Evolutionary conservation across 164 flowering plant species (phyloP).

Genomic region (Nymphaea colorata): DNA sequence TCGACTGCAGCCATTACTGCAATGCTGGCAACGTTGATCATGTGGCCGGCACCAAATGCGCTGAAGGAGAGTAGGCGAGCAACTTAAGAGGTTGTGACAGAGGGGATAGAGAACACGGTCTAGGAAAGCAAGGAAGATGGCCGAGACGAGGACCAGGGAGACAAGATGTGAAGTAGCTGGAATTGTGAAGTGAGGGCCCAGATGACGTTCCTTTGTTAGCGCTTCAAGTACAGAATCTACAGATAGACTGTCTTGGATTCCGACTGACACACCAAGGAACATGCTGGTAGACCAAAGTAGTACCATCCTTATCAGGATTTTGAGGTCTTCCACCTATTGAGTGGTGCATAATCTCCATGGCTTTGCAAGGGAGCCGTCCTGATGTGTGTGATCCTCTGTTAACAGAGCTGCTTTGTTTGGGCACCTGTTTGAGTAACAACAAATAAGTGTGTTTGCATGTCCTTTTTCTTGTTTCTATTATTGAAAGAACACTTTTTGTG

Average conservation of each 20-base stretch:
- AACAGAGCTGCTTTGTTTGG: conserved; percentile 43
- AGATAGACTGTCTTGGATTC: conserved; percentile 24
- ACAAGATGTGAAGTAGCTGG: conserved; percentile 49
- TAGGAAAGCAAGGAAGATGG: conserved; percentile 22
- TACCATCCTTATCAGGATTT: conserved; percentile 35
- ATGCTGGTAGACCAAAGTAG: conserved; percentile 48
- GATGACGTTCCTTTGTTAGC: conserved; percentile 48
- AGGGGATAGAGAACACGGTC: conserved; percentile 37
- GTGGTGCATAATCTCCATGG: conserved; percentile 51
- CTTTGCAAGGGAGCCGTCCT: conserved; percentile 20
- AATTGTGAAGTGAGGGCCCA: conserved; percentile 40
- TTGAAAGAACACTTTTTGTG: too few species aligned
- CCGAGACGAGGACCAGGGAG: conserved; percentile 20
- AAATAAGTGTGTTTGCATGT: too few species aligned
- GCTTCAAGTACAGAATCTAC: conserved; percentile 48
- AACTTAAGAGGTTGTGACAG: conserved; percentile 18
- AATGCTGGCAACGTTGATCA: conserved; percentile 31
- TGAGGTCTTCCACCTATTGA: conserved; percentile 59
- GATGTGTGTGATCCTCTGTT: conserved; percentile 18
- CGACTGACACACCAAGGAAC: conserved; percentile 35
- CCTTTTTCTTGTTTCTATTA: too few species aligned
- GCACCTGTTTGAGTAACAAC: conserved; percentile 18
- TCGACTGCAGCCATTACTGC: conserved; percentile 40
- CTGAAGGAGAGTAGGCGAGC: conserved; percentile 32
- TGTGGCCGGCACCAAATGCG: conserved; percentile 51